These are phyloP conservation scores for Gossypium stocksii DNA, from an alignment of 345 rosid species.

Conservation along the genomic window DNA sequence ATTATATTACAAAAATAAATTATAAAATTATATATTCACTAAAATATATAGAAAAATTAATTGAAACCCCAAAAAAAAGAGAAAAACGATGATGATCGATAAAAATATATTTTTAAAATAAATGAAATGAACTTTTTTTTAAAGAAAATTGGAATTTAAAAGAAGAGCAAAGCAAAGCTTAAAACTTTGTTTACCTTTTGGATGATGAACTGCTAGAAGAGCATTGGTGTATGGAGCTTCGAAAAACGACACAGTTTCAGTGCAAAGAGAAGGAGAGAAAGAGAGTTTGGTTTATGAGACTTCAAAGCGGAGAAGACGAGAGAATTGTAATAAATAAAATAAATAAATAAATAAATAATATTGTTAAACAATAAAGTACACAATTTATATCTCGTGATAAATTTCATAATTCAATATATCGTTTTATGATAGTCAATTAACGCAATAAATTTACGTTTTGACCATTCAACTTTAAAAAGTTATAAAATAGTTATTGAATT, in stretches of 20 bases:
- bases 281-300: background rate
- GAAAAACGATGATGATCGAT: background rate
- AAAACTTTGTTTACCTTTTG: background rate
- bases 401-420: too few species aligned
- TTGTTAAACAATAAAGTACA: too few species aligned
- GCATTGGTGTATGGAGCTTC: background rate
- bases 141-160: too few species aligned
- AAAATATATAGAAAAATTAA: background rate
- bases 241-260: background rate
- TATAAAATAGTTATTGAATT: too few species aligned
- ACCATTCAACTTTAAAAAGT: rapidly evolving
- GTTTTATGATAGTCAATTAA: too few species aligned
- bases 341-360: too few species aligned
- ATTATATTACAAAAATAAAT: background rate
- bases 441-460: rapidly evolving
- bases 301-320: background rate
- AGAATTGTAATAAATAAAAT: background rate
- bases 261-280: background rate
- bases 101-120: too few species aligned
- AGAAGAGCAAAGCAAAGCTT: too few species aligned
- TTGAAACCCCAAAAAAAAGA: background rate
- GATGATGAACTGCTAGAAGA: background rate
- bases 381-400: too few species aligned
- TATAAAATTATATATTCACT: background rate
- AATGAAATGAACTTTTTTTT: too few species aligned